Conservation (phyloP, 2,329 filamentous ascomycete genomes). For the Nemania sp. region DNA sequence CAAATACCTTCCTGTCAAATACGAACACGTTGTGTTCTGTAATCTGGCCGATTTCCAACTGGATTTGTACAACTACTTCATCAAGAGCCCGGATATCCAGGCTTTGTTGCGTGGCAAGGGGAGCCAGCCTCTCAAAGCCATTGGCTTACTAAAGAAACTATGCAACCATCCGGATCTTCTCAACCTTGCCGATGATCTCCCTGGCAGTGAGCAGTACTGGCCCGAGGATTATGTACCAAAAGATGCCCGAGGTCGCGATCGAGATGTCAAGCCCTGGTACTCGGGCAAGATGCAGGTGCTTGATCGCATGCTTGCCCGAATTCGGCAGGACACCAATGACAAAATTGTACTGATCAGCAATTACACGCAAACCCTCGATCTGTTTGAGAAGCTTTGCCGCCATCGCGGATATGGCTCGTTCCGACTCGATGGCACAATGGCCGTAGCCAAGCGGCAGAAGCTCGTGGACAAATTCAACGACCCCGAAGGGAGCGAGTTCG, state of each 20-base stretch:
- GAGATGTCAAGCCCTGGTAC: slow-evolving; percentile 93
- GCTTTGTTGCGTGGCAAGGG: slow-evolving; percentile 89
- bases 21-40: slow-evolving; percentile 99
- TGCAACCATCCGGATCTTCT: slow-evolving; percentile 97
- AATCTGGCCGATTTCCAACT: slow-evolving; percentile 91
- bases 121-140: slow-evolving; percentile 94
- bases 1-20: slow-evolving; percentile 97
- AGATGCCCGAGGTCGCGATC: slow-evolving; percentile 82
- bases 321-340: slow-evolving; percentile 94
- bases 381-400: slow-evolving; percentile 90
- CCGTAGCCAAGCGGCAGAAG: slow-evolving; percentile 94
- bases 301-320: slow-evolving; percentile 96
- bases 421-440: slow-evolving; percentile 95
- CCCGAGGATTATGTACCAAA: slow-evolving; percentile 89
- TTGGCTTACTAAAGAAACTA: slow-evolving; percentile 94
- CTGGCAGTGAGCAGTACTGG: slow-evolving; percentile 79
- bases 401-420: slow-evolving; percentile 81
- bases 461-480: slow-evolving; percentile 98
- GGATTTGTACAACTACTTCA: slow-evolving; percentile 94
- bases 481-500: slow-evolving; percentile 83
- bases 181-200: slow-evolving; percentile 78
- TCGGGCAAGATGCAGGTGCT: slow-evolving; percentile 98
- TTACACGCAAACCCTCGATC: slow-evolving; percentile 92
- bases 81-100: slow-evolving; percentile 92
- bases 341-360: slow-evolving; percentile 99